Evolutionary conservation across 1,284 basidiomycete genomes (phyloP).

Genomic region (Singerocomus inundabilis): DNA sequence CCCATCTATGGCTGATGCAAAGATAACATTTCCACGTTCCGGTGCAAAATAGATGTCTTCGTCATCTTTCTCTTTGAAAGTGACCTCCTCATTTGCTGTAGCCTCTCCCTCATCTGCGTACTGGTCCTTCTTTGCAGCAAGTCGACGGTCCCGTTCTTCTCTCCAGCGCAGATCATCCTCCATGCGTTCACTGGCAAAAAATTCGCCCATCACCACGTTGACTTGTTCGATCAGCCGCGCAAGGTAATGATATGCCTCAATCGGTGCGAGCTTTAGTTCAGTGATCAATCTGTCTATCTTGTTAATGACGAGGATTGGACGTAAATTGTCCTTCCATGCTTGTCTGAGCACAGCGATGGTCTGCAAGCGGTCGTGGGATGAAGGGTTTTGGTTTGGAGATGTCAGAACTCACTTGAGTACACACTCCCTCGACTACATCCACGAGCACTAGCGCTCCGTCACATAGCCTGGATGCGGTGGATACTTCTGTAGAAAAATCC

Average conservation of each 20-base stretch:
- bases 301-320: constrained; percentile 95
- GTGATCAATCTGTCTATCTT: constrained; percentile 96
- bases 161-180: constrained; percentile 94
- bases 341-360: constrained; percentile 95
- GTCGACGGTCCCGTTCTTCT: constrained; percentile 84
- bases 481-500: constrained; percentile 97
- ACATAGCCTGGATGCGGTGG: constrained; percentile 89
- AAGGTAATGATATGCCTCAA: constrained; percentile 94
- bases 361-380: constrained; percentile 39
- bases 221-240: constrained; percentile 94
- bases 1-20: constrained; percentile 94
- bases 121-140: constrained; percentile 70
- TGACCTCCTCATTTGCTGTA: constrained; percentile 52
- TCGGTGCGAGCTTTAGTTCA: constrained; percentile 88
- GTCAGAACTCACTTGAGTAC: constrained; percentile 75
- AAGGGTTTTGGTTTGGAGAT: neutral
- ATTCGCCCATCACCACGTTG: constrained; percentile 96
- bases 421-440: constrained; percentile 98
- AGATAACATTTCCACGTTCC: constrained; percentile 94
- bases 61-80: constrained; percentile 93
- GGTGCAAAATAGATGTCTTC: constrained; percentile 98
- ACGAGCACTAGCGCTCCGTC: constrained; percentile 97
- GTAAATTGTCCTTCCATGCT: constrained; percentile 89
- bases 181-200: constrained; percentile 97
- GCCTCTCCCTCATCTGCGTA: constrained; percentile 67